Percentiles rank a stretch among this genome's conserved stretches.
These are phyloP conservation scores for Entelexis sorbosivorans DNA, from an alignment of 1,139 yeast genomes.

Conservation along the genomic window DNA sequence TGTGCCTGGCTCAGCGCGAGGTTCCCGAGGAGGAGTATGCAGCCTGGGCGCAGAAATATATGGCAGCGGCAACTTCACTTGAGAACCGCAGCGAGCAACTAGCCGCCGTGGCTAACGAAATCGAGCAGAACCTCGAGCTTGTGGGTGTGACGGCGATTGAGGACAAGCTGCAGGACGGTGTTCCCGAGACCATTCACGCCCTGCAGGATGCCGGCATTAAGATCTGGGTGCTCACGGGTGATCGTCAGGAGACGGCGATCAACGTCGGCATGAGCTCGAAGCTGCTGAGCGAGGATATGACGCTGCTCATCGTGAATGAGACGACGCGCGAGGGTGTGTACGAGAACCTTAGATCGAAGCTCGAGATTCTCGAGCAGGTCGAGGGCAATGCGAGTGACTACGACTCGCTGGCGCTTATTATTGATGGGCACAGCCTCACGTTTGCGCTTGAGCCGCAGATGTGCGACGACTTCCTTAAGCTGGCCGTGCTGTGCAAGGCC, in stretches of 20 bases:
- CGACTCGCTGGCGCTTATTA: slow-evolving; percentile 76
- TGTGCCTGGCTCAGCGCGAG: slow-evolving; percentile 82
- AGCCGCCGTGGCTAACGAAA: slow-evolving; percentile 74
- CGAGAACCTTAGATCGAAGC: slow-evolving; percentile 59
- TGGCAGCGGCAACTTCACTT: slow-evolving; percentile 73
- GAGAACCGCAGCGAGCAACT: slow-evolving; percentile 62
- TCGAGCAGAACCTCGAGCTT: slow-evolving; percentile 67
- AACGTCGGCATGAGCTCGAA: slow-evolving; percentile 98
- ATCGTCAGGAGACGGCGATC: slow-evolving; percentile 97
- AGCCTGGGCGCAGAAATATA: slow-evolving; percentile 49
- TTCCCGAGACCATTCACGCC: slow-evolving; percentile 91
- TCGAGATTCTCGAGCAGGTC: slow-evolving; percentile 46
- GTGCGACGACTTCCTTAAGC: slow-evolving; percentile 64
- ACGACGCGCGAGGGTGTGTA: slow-evolving; percentile 64
- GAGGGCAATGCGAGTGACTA: slow-evolving; percentile 44
- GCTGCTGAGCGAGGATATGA: slow-evolving; percentile 90
- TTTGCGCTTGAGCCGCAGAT: slow-evolving; percentile 74
- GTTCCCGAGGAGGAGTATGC: slow-evolving; percentile 69
- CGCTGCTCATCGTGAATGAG: slow-evolving; percentile 77
- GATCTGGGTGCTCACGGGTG: slow-evolving; percentile 97
- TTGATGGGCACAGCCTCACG: slow-evolving; percentile 84
- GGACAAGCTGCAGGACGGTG: slow-evolving; percentile 95
- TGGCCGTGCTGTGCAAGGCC: slow-evolving; percentile 84
- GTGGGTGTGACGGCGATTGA: slow-evolving; percentile 98
- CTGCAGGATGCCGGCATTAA: slow-evolving; percentile 94